Base-by-base conservation (phyloP, 1,139 yeast genomes). In the Yamadazyma mexicana region DNA sequence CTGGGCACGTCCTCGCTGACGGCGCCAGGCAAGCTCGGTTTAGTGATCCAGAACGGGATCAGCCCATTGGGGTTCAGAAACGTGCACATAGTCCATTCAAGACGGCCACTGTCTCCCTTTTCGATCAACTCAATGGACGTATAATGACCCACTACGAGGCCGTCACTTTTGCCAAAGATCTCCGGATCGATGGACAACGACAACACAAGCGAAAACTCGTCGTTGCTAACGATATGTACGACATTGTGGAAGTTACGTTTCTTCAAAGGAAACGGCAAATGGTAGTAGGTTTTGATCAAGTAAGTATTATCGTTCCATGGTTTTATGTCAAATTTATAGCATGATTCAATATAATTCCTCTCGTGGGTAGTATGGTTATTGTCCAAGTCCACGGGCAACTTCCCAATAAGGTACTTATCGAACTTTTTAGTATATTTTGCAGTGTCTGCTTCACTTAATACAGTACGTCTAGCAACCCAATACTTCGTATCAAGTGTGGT, bases 1-100 rank as follows among this genome's bases (percentile, higher is more conserved):
- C 72, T 66, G 0, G 88, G 87, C 1, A 84, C 88, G 52, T 84
- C 94, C 39, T 76, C 74, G 1, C 83, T 78, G 27, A 84, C 76
- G 10, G 80, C 82, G 15, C 70, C 67, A 2, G 80, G 74, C 39
- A 83, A 72, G 34, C 77, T 65, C 40, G 71, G 55, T 45, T 77
- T 75, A 42, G 82, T 83, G 17, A 84, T 41, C 79, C 83, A 82
- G 32, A 73, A 62, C 1, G 92, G 92, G 3, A 84, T 69, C 40
- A 57, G 63, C 0, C 94, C 94, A 18, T 83, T 79, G 1, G 89
- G 83, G 42, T 76, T 81, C 40, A 87, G 77, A 34, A 78, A 66
- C 11, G 80, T 77, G 14, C 79, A 76, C 87, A 83, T 81, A 6
- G 63, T 53, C 94, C 94, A 84, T 31, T 66, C 66, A 15, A 81